Evolutionary conservation across 345 rosid species (phyloP), one percentile per base, ranked within the genome.

Genomic region (Erysimum cheiranthoides): DNA sequence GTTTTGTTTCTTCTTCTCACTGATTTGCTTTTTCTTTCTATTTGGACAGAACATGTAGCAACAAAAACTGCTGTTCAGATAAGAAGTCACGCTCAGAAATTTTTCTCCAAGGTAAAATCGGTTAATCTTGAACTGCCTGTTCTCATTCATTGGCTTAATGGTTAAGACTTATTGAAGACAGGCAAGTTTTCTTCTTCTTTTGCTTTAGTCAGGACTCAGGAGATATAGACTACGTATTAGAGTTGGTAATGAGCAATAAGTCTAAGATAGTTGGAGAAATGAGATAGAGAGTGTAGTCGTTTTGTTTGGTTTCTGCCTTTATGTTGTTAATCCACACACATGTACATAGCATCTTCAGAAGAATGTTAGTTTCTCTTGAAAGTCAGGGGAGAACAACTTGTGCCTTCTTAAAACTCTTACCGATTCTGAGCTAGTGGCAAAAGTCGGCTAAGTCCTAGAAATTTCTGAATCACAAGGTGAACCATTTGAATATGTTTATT

Each of bases 1-100:
- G 14, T 25, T 57, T 36, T 71, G 43, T 9, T 63, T 53, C 65
- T 45, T 70, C 7, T 52, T 73, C 43, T 3, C 8, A 36, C 9
- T 70, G 16, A 72, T 78, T 40, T 25, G 34, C 10, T 31, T 27
- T n/a, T 51, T 12, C 28, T 42, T 42, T 13, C 6, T 2, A 2
- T 58, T 67, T 73, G 70, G 35, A 67, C 94, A 93, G 98, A 88
- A 47, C 93, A 88, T 79, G 87, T 93, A 6, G 86, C 97, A n/a
- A n/a, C n/a, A n/a, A n/a, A n/a, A 78, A 88, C 96, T 72, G 96
- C 97, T 14, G 96, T 93, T 70, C 97, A 91, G 83, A 91, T 93
- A 54, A 86, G 98, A 82, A 91, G 98, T 82, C 98, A 93, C 77
- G 98, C 98, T 76, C 98, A n/a, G 80, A 93, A 93, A 39, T 91